Evolutionary conservation across 495 filamentous ascomycete genomes (phyloP), one percentile per base, ranked within the genome.

Genomic region (Daldinia concentrica): DNA sequence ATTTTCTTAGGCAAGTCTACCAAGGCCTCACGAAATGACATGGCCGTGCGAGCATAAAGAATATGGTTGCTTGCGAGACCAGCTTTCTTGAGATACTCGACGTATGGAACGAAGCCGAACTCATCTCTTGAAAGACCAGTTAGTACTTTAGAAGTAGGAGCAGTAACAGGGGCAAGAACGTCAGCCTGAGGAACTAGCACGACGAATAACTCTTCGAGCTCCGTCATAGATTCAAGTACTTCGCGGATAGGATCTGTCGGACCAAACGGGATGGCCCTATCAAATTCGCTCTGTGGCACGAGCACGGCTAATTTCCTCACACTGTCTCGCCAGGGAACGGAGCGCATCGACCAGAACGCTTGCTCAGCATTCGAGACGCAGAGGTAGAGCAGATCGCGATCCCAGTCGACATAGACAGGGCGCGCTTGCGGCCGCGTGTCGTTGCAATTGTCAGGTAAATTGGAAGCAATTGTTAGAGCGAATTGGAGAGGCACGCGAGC

Each of bases 361-460:
- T 73, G 70, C 61, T 73, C 70, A 24, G 65, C 50, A 19, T 68
- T 50, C 15, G 56, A 32, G 1, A 64, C 65, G 36, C 64, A 73
- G 15, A 73, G 62, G 39, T 73, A 73, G 24, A 73, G 36, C 69
- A 72, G 58, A 57, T 73, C 70, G n/a, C 64, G 48, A 7, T 51
- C 34, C 60, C 60, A 73, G 57, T 73, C 65, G 32, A 68, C 61
- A 30, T 73, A 73, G 24, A 68, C 37, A 36, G 69, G 70, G 5
- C 26, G 58, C 4, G 50, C 30, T 7, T 62, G 60, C 12, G 11
- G 1, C 14, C 27, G 29, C 9, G 14, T 14, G 24, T 51, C 27
- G 34, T 19, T 50, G 11, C 26, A 55, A 15, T 60, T 45, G 3
- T 36, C 4, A 15, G 8, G 14, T 12, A 45, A 11, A n/a, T 6